A percentile compares a stretch with the other conserved stretches of the same genome.
Evolutionary conservation across 805 yeast species (phyloP).

Genomic region (Yamadazyma scolyti): DNA sequence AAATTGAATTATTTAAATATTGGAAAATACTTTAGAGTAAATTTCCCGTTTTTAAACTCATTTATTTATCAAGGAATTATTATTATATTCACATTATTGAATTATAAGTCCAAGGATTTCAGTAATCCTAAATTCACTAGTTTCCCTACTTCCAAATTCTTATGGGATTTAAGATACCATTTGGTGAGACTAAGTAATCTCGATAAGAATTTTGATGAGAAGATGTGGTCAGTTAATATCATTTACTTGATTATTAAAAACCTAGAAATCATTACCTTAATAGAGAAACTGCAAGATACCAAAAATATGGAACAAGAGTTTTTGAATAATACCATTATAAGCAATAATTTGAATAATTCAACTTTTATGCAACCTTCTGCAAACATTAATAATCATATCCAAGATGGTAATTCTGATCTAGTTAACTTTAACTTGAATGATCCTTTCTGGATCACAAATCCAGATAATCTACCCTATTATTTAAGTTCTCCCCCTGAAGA

Average conservation of each 20-base stretch:
- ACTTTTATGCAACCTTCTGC: too few relatives aligned
- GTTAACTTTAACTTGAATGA: slow-evolving; percentile 30
- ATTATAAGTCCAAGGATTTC: slow-evolving; percentile 31
- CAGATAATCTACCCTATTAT: slow-evolving; percentile 41
- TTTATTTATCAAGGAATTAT: slow-evolving; percentile 51
- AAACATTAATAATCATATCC: neutral
- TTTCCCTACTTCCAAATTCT: slow-evolving; percentile 13
- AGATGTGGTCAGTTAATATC: slow-evolving; percentile 35
- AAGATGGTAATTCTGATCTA: too few relatives aligned
- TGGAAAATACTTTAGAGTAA: slow-evolving; percentile 34
- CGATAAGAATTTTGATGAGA: slow-evolving; percentile 19
- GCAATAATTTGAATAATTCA: too few relatives aligned
- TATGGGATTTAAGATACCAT: slow-evolving; percentile 18
- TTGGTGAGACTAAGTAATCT: slow-evolving; percentile 19
- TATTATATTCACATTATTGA: slow-evolving; percentile 47
- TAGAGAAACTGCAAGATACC: slow-evolving; percentile 15
- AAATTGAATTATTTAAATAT: slow-evolving; percentile 13
- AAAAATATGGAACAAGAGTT: too few relatives aligned
- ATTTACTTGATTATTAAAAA: slow-evolving; percentile 28
- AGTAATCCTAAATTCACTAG: slow-evolving; percentile 5
- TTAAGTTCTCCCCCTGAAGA: slow-evolving; percentile 27
- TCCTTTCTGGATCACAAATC: slow-evolving; percentile 52
- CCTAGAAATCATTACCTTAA: slow-evolving; percentile 22
- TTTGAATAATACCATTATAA: too few relatives aligned
- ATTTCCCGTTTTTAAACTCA: slow-evolving; percentile 43